phyloP scores from a whole-genome alignment of 306 rosid genomes.

The Cyclanthera cordifolia region DNA sequence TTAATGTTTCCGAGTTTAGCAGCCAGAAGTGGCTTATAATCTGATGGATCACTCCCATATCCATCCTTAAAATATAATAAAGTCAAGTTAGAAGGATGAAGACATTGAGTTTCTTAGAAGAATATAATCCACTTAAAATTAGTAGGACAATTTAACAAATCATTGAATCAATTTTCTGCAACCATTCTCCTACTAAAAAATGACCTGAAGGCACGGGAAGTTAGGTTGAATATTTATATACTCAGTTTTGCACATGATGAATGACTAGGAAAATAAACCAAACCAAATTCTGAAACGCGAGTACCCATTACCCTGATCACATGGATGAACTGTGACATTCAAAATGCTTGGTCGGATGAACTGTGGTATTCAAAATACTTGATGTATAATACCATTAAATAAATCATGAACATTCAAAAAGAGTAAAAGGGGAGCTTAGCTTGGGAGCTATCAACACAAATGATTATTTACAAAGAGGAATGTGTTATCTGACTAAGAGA shows the following conservation, averaged over 20 bases:
- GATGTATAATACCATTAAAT: too few relatives aligned
- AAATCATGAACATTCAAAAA: too few relatives aligned
- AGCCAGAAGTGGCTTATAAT: conserved; percentile 43
- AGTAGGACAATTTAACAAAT: not conserved
- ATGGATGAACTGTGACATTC: not conserved
- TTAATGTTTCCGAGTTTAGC: conserved; percentile 51
- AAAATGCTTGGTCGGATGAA: not conserved
- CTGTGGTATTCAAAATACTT: too few relatives aligned
- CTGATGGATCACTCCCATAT: conserved; percentile 38
- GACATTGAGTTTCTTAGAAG: not conserved
- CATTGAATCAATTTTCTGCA: not conserved
- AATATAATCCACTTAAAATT: not conserved
- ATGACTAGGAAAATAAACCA: not conserved
- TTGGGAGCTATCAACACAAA: too few relatives aligned
- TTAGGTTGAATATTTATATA: not conserved
- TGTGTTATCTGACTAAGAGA: too few relatives aligned
- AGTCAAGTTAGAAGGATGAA: not conserved
- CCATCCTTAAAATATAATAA: conserved; percentile 41
- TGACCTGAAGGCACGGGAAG: not conserved
- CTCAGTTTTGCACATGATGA: not conserved
- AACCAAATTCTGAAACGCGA: not conserved
- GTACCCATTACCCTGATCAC: not conserved
- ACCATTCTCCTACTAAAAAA: not conserved
- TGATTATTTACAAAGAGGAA: too few relatives aligned
- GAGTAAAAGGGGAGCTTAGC: too few relatives aligned